Evolutionary conservation across 2,329 filamentous ascomycete genomes (phyloP).

Genomic region (Fusarium begoniae): DNA sequence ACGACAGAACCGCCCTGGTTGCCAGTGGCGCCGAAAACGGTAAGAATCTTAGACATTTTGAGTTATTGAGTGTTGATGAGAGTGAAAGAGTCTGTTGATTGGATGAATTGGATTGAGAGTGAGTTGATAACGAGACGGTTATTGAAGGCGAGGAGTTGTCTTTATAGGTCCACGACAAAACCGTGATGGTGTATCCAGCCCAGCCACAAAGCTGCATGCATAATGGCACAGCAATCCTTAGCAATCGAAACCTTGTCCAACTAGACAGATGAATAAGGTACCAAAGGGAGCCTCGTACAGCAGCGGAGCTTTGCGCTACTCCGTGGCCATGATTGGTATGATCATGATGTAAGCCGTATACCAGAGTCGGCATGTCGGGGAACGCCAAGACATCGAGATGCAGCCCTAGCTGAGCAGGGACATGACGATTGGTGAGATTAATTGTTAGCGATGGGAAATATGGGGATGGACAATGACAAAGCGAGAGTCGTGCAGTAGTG

Average conservation of each 20-base stretch:
- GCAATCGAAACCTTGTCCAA: slow-evolving; percentile 10
- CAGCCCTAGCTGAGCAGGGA: not conserved
- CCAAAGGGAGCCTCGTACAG: not conserved
- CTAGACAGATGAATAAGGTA: slow-evolving; percentile 3
- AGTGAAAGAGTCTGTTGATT: too few species aligned
- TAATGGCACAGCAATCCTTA: slow-evolving; percentile 7
- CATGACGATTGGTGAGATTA: not conserved
- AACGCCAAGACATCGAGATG: slow-evolving; percentile 37
- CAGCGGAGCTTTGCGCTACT: not conserved
- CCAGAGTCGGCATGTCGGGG: slow-evolving; percentile 22
- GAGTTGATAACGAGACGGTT: not conserved
- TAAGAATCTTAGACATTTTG: slow-evolving; percentile 50
- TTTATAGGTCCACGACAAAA: slow-evolving; percentile 16
- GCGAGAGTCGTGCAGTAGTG: not conserved
- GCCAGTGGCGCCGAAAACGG: slow-evolving; percentile 60
- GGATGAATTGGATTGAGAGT: not conserved
- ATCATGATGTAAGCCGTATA: not conserved
- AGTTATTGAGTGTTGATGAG: not conserved
- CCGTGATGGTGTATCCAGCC: slow-evolving; percentile 6
- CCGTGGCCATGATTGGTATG: not conserved
- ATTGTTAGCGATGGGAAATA: not conserved
- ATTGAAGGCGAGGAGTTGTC: not conserved
- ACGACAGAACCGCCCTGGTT: slow-evolving; percentile 61
- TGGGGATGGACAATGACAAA: slow-evolving; percentile 16
- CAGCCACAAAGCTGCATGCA: slow-evolving; percentile 5